A percentile compares a stretch with the other conserved stretches of the same genome.
These are phyloP conservation scores for Hortiboletus flavorubellus DNA, from an alignment of 768 basidiomycete species.

Conservation along the genomic window DNA sequence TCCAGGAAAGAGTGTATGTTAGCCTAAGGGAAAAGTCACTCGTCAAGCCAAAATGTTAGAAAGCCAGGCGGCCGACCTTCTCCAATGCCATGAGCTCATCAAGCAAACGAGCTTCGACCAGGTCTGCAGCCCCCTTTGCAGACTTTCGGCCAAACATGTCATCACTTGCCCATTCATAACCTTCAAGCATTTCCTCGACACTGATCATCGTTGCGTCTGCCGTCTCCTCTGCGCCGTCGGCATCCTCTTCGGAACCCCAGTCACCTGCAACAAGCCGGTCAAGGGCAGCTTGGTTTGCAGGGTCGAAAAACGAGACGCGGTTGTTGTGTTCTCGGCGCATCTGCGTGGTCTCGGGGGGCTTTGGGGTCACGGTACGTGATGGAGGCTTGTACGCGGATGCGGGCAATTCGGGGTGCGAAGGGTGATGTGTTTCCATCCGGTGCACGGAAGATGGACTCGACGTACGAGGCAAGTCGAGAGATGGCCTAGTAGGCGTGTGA, in stretches of 20 bases:
- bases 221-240: conserved; percentile 64
- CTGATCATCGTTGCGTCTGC: conserved; percentile 81
- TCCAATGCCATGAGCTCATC: conserved; percentile 93
- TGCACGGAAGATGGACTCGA: conserved; percentile 18
- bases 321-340: conserved; percentile 59
- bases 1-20: conserved; percentile 98
- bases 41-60: neutral
- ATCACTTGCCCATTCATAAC: conserved; percentile 94
- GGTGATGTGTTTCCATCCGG: conserved; percentile 8
- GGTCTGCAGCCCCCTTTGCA: conserved; percentile 74
- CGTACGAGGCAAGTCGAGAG: conserved; percentile 18
- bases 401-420: conserved; percentile 20
- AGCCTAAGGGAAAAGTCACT: conserved; percentile 43
- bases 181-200: conserved; percentile 98
- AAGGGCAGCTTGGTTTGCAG: conserved; percentile 66
- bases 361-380: conserved; percentile 28
- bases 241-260: conserved; percentile 46
- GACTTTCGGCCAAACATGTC: conserved; percentile 66
- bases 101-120: conserved; percentile 85
- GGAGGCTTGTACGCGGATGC: conserved; percentile 23
- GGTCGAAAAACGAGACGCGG: conserved; percentile 81
- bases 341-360: conserved; percentile 32
- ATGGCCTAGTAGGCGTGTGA: conserved; percentile 14
- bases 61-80: conserved; percentile 52
- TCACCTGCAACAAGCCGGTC: conserved; percentile 61